Conservation (phyloP, 768 basidiomycete species). For the Chalciporus sphaerocephalus region DNA sequence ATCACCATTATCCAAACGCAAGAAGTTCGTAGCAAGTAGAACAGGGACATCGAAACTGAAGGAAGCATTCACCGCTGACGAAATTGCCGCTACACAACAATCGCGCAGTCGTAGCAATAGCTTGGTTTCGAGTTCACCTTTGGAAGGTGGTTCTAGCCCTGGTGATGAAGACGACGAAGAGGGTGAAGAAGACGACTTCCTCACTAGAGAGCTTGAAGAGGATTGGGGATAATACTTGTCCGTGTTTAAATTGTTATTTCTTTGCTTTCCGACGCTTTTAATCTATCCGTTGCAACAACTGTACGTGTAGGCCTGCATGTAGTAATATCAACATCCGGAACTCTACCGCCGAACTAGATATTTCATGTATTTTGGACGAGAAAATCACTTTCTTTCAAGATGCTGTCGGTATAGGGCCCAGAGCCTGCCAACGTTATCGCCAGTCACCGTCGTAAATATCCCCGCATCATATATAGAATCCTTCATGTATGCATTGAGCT, state of each 20-base stretch:
- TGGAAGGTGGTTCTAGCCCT: conserved; percentile 17
- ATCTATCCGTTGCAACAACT: conserved; percentile 19
- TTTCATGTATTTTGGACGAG: background rate
- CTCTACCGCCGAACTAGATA: background rate
- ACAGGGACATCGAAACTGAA: conserved; percentile 65
- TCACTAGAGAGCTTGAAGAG: conserved; percentile 75
- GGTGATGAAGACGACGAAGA: conserved; percentile 51
- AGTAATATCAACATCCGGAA: conserved; percentile 16
- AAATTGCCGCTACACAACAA: conserved; percentile 31
- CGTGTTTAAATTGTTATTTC: background rate
- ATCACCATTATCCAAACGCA: conserved; percentile 77
- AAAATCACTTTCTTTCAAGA: conserved; percentile 22
- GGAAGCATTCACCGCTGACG: conserved; percentile 56
- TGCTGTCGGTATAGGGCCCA: conserved; percentile 54
- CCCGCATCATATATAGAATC: conserved; percentile 45
- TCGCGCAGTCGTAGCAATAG: conserved; percentile 24
- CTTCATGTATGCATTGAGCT: conserved; percentile 54
- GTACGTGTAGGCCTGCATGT: conserved; percentile 15
- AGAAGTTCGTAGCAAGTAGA: conserved; percentile 65
- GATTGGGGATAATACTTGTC: conserved; percentile 59
- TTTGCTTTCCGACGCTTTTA: conserved; percentile 13
- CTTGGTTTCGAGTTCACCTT: conserved; percentile 7
- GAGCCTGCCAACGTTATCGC: conserved; percentile 47
- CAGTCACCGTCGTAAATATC: conserved; percentile 52
- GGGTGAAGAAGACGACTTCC: conserved; percentile 72